Percentiles rank a stretch among this genome's conserved stretches.
Evolutionary conservation across 768 basidiomycete genomes (phyloP).

Genomic region (Mycena indigotica): DNA sequence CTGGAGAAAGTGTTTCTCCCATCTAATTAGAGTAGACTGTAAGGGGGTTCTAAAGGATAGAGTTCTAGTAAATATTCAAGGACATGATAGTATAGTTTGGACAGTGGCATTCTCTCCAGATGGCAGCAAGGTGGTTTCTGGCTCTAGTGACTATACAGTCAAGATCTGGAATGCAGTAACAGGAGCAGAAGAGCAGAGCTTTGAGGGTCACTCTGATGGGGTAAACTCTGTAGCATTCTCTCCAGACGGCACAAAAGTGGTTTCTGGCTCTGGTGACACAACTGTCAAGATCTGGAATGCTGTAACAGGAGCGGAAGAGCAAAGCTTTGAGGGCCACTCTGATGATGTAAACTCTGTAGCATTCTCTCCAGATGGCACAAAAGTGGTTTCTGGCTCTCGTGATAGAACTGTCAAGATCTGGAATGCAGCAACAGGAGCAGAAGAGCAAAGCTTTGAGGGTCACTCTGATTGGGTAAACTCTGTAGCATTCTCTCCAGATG

Average conservation of each 20-base stretch:
- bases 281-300: background rate
- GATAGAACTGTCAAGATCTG: background rate
- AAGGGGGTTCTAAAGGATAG: too few relatives aligned
- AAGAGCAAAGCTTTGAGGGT: background rate
- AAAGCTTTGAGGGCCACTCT: background rate
- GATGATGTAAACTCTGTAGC: background rate
- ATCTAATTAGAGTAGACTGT: too few relatives aligned
- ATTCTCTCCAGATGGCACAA: background rate
- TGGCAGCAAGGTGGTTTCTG: conserved; percentile 22
- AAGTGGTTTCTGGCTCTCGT: background rate
- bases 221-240: conserved; percentile 19
- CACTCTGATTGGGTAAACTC: background rate
- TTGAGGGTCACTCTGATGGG: conserved; percentile 11
- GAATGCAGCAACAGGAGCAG: background rate
- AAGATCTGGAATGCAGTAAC: conserved; percentile 24
- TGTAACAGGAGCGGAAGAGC: background rate
- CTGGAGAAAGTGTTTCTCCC: too few relatives aligned
- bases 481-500: background rate
- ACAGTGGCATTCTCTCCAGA: conserved; percentile 26
- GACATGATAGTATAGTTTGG: too few relatives aligned
- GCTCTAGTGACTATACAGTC: conserved; percentile 21
- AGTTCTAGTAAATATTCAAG: too few relatives aligned
- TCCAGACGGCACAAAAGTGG: background rate
- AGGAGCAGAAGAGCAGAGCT: background rate
- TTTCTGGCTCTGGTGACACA: background rate